A percentile compares a stretch with the other conserved stretches of the same genome.
Evolutionary conservation across 228 moss, liverwort and hornwort genomes (phyloP).

Genomic region (Sphagnum magellanicum): DNA sequence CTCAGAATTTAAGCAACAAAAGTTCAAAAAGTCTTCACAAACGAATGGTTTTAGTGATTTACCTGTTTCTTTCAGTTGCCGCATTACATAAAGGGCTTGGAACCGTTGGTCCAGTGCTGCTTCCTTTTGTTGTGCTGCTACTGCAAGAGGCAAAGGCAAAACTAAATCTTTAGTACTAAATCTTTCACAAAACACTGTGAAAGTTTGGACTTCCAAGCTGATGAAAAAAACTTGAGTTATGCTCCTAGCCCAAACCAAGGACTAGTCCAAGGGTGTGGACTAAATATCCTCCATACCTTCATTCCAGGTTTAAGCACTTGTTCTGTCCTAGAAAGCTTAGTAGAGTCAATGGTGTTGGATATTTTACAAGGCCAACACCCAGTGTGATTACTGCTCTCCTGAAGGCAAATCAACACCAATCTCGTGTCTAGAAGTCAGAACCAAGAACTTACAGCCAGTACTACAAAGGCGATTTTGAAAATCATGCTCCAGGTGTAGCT

Average conservation of each 20-base stretch:
- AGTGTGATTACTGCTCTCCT: too few species aligned
- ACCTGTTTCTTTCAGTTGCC: constrained; percentile 28
- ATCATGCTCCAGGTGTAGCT: constrained; percentile 10
- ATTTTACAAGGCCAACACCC: too few species aligned
- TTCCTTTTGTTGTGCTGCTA: constrained; percentile 24
- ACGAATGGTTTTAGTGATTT: neutral
- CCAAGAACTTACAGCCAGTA: constrained; percentile 5
- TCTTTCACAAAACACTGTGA: neutral
- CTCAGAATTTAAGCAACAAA: neutral
- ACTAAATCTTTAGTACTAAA: neutral
- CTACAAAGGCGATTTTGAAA: constrained; percentile 12
- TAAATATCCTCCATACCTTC: too few species aligned
- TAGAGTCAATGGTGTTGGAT: too few species aligned
- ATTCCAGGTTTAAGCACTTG: too few species aligned
- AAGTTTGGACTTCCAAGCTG: too few species aligned
- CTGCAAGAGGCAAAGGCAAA: constrained; percentile 1
- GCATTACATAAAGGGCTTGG: constrained; percentile 17
- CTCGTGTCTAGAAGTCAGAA: neutral
- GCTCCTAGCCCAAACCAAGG: too few species aligned
- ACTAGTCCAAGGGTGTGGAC: too few species aligned
- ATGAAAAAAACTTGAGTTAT: too few species aligned
- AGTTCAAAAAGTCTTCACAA: neutral
- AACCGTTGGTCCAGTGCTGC: constrained; percentile 28
- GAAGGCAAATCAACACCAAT: too few species aligned
- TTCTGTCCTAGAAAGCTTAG: too few species aligned